phyloP scores from a whole-genome alignment of 2,329 filamentous ascomycete genomes.

The Fusarium praegraminearum region DNA sequence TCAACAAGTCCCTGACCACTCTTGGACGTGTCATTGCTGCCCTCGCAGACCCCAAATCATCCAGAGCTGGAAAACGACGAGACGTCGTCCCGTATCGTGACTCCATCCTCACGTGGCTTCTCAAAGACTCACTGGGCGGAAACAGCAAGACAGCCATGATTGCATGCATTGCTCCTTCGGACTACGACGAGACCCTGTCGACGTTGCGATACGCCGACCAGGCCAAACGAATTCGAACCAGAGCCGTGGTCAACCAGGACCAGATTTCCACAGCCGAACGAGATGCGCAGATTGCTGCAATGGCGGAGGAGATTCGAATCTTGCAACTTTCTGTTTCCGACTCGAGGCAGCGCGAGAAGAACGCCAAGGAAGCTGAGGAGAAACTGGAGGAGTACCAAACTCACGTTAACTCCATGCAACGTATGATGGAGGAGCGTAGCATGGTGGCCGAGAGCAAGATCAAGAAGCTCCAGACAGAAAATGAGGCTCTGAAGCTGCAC shows the following conservation, averaged over 20 bases:
- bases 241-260: constrained; percentile 95
- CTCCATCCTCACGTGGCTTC: constrained; percentile 83
- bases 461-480: constrained; percentile 87
- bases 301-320: constrained; percentile 92
- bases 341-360: constrained; percentile 76
- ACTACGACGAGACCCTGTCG: constrained; percentile 97
- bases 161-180: constrained; percentile 92
- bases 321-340: constrained; percentile 82
- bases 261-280: constrained; percentile 91
- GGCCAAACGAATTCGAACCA: constrained; percentile 95
- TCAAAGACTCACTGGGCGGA: constrained; percentile 95
- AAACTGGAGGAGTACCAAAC: constrained; percentile 94
- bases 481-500: constrained; percentile 88
- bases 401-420: constrained; percentile 89
- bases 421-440: constrained; percentile 93
- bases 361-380: constrained; percentile 81
- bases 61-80: constrained; percentile 66
- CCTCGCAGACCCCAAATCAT: constrained; percentile 76
- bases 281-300: constrained; percentile 91
- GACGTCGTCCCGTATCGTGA: constrained; percentile 91
- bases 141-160: constrained; percentile 99
- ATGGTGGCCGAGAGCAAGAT: constrained; percentile 96
- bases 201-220: constrained; percentile 97
- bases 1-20: constrained; percentile 98
- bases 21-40: constrained; percentile 96